These are phyloP conservation scores for Talaromyces rugulosus DNA, from an alignment of 2,329 filamentous ascomycete species.

Conservation along the genomic window DNA sequence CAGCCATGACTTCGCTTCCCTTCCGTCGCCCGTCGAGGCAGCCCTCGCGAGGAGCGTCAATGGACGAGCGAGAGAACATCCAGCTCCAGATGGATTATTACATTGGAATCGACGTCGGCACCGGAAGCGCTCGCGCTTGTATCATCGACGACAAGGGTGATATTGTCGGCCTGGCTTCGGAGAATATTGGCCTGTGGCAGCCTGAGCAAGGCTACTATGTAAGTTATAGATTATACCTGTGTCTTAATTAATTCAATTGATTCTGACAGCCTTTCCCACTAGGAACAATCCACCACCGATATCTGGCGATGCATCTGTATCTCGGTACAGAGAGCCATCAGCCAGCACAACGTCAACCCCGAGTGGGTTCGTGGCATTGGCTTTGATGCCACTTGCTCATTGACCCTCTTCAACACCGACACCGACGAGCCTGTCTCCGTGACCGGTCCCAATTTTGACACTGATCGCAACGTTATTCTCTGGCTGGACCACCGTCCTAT, in stretches of 20 bases:
- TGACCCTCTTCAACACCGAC: slow-evolving; percentile 83
- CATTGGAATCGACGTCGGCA: slow-evolving; percentile 93
- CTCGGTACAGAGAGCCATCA: slow-evolving; percentile 77
- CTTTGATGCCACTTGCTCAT: slow-evolving; percentile 97
- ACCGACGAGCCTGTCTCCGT: slow-evolving; percentile 90
- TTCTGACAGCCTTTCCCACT: neutral
- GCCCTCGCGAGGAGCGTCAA: slow-evolving; percentile 34
- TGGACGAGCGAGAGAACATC: slow-evolving; percentile 53
- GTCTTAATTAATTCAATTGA: neutral
- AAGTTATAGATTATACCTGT: slow-evolving; percentile 42
- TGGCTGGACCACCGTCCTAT: slow-evolving; percentile 96
- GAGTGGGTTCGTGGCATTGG: slow-evolving; percentile 80
- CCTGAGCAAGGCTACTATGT: slow-evolving; percentile 72
- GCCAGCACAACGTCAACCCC: slow-evolving; percentile 74
- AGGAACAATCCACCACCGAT: slow-evolving; percentile 97
- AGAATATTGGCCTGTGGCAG: slow-evolving; percentile 78
- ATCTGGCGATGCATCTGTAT: slow-evolving; percentile 95
- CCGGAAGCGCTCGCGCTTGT: slow-evolving; percentile 89
- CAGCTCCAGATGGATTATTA: slow-evolving; percentile 57
- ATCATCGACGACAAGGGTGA: slow-evolving; percentile 90
- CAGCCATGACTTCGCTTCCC: slow-evolving; percentile 29
- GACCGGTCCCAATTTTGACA: slow-evolving; percentile 79
- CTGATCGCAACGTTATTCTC: slow-evolving; percentile 90
- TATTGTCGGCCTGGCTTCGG: slow-evolving; percentile 68
- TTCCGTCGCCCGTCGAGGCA: slow-evolving; percentile 29